A percentile compares a stretch with the other conserved stretches of the same genome.
These are phyloP conservation scores for Krasilnikovozyma curviuscula DNA, from an alignment of 768 basidiomycete species.

Conservation along the genomic window DNA sequence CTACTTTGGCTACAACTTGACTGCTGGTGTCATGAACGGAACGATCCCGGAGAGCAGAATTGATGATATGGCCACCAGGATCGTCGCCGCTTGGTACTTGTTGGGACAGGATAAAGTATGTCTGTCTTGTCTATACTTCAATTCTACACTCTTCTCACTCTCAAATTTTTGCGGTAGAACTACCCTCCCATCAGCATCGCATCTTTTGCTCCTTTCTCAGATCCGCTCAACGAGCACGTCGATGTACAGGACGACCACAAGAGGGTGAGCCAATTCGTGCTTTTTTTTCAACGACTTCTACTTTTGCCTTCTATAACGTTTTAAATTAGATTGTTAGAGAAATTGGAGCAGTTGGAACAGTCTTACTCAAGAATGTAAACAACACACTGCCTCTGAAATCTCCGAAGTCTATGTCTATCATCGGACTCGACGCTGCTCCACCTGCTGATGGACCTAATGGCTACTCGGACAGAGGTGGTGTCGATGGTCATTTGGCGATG, in stretches of 20 bases:
- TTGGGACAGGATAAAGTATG: conserved; percentile 27
- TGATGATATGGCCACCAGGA: conserved; percentile 47
- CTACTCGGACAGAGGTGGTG: conserved; percentile 37
- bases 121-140: conserved; percentile 51
- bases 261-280: conserved; percentile 17
- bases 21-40: conserved; percentile 47
- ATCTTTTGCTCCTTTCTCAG: no score
- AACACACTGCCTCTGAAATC: neutral
- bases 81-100: conserved; percentile 36
- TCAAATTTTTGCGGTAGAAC: no score
- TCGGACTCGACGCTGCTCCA: conserved; percentile 44
- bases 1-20: conserved; percentile 51
- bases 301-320: neutral
- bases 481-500: conserved; percentile 59
- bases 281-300: neutral
- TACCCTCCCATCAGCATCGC: no score
- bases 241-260: conserved; percentile 50
- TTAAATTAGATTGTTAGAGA: conserved; percentile 37
- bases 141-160: neutral
- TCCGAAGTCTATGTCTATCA: conserved; percentile 33
- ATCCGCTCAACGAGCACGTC: conserved; percentile 30
- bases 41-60: conserved; percentile 36
- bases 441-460: conserved; percentile 49
- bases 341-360: conserved; percentile 51
- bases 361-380: conserved; percentile 9